Evolutionary conservation across 164 flowering plant species (phyloP).

Genomic region (Tetracentron sinense): DNA sequence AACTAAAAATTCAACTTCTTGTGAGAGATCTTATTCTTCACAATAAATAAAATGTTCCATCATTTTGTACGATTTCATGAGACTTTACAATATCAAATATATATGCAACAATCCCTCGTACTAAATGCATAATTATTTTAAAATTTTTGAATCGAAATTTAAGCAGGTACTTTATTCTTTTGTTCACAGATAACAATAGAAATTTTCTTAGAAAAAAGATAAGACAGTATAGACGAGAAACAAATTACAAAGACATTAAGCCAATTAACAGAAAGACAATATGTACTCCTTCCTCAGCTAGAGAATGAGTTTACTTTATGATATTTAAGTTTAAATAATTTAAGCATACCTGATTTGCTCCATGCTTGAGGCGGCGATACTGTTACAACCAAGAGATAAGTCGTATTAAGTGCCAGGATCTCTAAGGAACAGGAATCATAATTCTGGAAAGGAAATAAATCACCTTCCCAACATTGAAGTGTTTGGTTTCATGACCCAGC

Average conservation of each 20-base stretch:
- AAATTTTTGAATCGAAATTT: too few relatives aligned
- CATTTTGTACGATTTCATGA: background rate
- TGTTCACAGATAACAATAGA: too few relatives aligned
- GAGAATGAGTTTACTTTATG: too few relatives aligned
- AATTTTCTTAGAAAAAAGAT: too few relatives aligned
- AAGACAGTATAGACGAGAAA: too few relatives aligned
- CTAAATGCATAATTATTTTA: too few relatives aligned
- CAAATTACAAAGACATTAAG: too few relatives aligned
- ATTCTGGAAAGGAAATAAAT: background rate
- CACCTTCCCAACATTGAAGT: conserved; percentile 99
- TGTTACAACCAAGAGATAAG: conserved; percentile 17
- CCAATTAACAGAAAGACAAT: too few relatives aligned
- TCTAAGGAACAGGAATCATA: background rate
- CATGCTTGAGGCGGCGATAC: conserved; percentile 84
- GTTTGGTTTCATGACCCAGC: conserved; percentile 98
- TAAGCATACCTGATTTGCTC: conserved; percentile 73
- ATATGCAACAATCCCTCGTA: too few relatives aligned
- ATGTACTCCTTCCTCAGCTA: too few relatives aligned
- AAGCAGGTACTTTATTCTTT: too few relatives aligned
- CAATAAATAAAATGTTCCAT: background rate
- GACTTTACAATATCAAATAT: background rate
- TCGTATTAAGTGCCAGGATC: background rate
- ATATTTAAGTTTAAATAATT: background rate
- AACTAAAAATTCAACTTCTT: too few relatives aligned
- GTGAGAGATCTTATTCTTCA: background rate